Evolutionary conservation across 2,329 filamentous ascomycete species (phyloP).

Genomic region (Ceratocystis diversiconidia): DNA sequence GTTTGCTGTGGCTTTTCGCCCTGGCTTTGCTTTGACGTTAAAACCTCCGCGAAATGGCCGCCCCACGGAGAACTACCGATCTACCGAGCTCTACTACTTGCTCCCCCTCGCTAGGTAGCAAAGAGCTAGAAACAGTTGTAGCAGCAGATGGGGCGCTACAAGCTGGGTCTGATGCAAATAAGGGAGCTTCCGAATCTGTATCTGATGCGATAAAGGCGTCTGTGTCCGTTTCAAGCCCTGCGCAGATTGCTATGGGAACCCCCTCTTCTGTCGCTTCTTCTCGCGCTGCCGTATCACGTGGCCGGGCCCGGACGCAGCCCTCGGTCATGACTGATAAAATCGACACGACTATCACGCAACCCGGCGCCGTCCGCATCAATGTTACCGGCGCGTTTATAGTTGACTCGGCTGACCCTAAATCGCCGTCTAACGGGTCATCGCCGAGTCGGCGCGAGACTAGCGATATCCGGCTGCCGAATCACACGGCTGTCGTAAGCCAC

Average conservation of each 20-base stretch:
- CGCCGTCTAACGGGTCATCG: conserved; percentile 32
- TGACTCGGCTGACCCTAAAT: conserved; percentile 52
- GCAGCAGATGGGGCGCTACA: too few relatives aligned
- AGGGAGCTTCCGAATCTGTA: neutral
- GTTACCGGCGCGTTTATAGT: conserved; percentile 94
- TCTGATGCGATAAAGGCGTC: too few relatives aligned
- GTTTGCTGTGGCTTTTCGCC: neutral
- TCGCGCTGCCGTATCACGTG: conserved; percentile 1
- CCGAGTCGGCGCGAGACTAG: conserved; percentile 53
- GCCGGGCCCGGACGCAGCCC: conserved; percentile 12
- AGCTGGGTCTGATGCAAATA: too few relatives aligned
- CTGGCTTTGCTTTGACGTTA: neutral
- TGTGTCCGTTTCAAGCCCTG: too few relatives aligned
- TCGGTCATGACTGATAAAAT: conserved; percentile 37
- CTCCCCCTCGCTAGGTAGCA: neutral
- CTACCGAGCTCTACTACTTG: neutral
- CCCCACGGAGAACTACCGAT: neutral
- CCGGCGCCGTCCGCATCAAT: conserved; percentile 77
- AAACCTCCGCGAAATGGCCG: neutral
- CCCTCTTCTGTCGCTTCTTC: neutral
- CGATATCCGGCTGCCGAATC: conserved; percentile 91
- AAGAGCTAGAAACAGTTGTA: too few relatives aligned
- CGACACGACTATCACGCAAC: conserved; percentile 45
- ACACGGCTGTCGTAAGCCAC: conserved; percentile 89
- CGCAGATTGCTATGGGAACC: neutral